Evolutionary conservation across 108 stramenopile species (phyloP), one percentile per base, ranked within the genome.

Genomic region (Skeletonema marinoi): DNA sequence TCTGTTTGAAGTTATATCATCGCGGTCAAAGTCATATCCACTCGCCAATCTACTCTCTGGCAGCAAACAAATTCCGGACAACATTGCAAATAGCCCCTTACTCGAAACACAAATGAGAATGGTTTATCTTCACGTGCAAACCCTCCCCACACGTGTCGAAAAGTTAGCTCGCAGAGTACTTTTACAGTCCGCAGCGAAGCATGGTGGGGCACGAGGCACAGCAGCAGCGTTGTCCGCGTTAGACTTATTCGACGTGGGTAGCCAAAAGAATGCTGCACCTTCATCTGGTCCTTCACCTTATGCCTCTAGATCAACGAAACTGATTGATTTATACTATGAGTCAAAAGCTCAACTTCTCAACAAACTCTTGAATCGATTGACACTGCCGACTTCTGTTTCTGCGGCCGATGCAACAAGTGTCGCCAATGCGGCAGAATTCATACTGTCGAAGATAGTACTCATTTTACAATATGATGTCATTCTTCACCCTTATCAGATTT

Each of bases 401-500:
- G 74, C 68, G 6, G 59, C 65, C 29, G 78, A 84, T 68, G 75
- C 74, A 36, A 44, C 65, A 60, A 65, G 70, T 32, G 81, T 78
- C 9, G 76, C 90, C 7, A 68, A 80, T 65, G 78, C 74, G 12
- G 88, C 90, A 19, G 94, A 93, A 75, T 70, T 77, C 6, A 86
- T 93, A 56, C 71, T 94, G 54, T 85, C 85, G 51, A 87, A 92
- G 56, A 96, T 96, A 78, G 90, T 96, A 10, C 65, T 85, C 41
- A 89, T 96, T 78, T 67, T 96, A 62, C 95, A 96, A 68, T 85
- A 93, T 62, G 93, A 96, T 73, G 88, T 93, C 42, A 82, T 96
- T 65, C 63, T 96, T 35, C 86, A 96, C 62, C 93, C 95, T 2
- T 93, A 90, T 58, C 85, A 89, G 82, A 92, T 96, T 46, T 96